phyloP scores from a whole-genome alignment of 169 alveolate genomes.

The Neospora caninum region DNA sequence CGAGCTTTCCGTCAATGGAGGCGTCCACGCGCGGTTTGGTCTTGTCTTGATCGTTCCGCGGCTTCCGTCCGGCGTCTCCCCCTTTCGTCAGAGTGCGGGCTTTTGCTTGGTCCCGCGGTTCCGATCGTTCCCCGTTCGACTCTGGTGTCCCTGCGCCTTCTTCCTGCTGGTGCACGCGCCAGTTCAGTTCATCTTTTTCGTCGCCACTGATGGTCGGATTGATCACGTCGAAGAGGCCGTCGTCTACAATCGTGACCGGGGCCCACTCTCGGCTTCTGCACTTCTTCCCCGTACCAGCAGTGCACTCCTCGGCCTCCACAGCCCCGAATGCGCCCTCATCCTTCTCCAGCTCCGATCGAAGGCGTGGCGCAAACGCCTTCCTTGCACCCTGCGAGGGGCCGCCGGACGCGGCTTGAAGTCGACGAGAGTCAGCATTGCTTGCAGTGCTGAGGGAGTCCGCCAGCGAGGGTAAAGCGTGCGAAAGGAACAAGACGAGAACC shows the following conservation, averaged over 20 bases:
- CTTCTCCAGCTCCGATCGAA: too few species aligned
- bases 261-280: not conserved
- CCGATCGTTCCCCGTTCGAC: not conserved
- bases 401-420: too few species aligned
- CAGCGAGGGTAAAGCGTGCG: too few species aligned
- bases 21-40: not conserved
- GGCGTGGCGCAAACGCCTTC: too few species aligned
- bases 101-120: too few species aligned
- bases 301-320: too few species aligned
- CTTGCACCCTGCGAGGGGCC: too few species aligned
- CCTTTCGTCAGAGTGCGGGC: not conserved
- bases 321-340: too few species aligned
- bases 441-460: too few species aligned
- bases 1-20: not conserved
- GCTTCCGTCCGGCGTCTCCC: not conserved
- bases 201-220: not conserved
- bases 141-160: not conserved
- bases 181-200: constrained; percentile 10
- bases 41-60: not conserved
- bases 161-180: not conserved
- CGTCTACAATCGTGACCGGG: not conserved
- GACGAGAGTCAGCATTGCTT: too few species aligned
- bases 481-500: too few species aligned
- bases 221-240: constrained; percentile 19
- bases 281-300: too few species aligned